phyloP scores from a whole-genome alignment of 2,329 filamentous ascomycete species.

The Fusarium sp. region DNA sequence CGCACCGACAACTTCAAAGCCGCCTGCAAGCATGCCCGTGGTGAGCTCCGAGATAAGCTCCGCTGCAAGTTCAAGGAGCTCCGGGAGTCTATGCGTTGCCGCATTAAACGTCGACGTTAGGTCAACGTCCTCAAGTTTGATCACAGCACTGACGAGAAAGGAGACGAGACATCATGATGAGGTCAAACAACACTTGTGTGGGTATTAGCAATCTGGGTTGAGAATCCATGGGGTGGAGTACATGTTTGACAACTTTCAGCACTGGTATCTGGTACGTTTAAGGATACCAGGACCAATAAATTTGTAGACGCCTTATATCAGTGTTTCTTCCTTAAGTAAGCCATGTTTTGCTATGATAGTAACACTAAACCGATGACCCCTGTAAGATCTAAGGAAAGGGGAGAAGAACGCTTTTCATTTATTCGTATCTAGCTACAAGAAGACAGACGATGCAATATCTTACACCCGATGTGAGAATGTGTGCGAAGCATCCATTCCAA shows the following conservation, averaged over 20 bases:
- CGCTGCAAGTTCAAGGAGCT: not conserved
- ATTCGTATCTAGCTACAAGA: slow-evolving; percentile 15
- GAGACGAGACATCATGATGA: not conserved
- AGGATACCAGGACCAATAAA: not conserved
- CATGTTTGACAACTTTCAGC: not conserved
- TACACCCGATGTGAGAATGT: slow-evolving; percentile 45
- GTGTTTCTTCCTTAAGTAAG: not conserved
- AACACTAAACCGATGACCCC: not conserved
- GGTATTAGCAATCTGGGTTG: not conserved
- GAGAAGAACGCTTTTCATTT: slow-evolving; percentile 30
- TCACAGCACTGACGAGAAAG: not conserved
- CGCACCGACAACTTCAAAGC: not conserved
- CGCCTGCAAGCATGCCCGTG: not conserved
- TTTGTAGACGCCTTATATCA: not conserved
- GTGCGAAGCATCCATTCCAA: slow-evolving; percentile 60
- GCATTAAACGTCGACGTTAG: not conserved
- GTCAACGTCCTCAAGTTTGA: not conserved
- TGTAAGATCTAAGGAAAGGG: not conserved
- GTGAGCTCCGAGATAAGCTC: not conserved
- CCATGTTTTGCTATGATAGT: not conserved
- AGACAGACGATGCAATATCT: not conserved
- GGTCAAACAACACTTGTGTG: not conserved
- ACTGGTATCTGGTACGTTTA: not conserved
- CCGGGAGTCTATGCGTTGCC: not conserved
- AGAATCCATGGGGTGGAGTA: not conserved